These are phyloP conservation scores for Cystofilobasidium bisporidii DNA, from an alignment of 768 basidiomycete species.

Conservation along the genomic window DNA sequence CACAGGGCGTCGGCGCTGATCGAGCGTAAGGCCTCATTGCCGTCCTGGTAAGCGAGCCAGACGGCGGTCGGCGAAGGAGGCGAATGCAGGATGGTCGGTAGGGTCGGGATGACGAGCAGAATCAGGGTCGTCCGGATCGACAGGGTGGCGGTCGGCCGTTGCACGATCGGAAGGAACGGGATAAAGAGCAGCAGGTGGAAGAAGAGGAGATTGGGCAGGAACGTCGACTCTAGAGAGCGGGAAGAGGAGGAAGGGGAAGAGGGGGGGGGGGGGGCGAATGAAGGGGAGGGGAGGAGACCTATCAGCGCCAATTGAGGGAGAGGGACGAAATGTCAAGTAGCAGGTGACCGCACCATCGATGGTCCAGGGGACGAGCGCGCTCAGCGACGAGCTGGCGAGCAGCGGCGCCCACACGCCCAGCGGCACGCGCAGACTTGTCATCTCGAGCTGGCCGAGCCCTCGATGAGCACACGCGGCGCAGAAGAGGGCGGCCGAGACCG, in stretches of 20 bases:
- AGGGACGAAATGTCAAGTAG: not conserved
- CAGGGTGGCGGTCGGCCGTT: not conserved
- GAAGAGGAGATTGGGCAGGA: not conserved
- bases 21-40: not conserved
- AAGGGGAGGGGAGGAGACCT: no score
- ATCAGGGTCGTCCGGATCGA: not conserved
- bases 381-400: not conserved
- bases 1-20: not conserved
- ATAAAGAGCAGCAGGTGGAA: constrained; percentile 1
- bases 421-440: not conserved
- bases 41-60: not conserved
- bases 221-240: not conserved
- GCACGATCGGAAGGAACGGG: not conserved
- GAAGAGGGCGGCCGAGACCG: not conserved
- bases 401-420: not conserved
- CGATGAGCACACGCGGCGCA: not conserved
- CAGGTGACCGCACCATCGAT: not conserved
- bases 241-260: not conserved
- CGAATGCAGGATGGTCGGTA: not conserved
- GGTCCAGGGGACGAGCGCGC: not conserved
- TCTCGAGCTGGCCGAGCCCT: not conserved
- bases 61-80: not conserved
- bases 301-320: no score
- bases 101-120: not conserved
- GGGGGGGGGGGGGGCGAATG: no score